Evolutionary conservation across 768 basidiomycete species (phyloP).

Genomic region (Suillus spraguei): DNA sequence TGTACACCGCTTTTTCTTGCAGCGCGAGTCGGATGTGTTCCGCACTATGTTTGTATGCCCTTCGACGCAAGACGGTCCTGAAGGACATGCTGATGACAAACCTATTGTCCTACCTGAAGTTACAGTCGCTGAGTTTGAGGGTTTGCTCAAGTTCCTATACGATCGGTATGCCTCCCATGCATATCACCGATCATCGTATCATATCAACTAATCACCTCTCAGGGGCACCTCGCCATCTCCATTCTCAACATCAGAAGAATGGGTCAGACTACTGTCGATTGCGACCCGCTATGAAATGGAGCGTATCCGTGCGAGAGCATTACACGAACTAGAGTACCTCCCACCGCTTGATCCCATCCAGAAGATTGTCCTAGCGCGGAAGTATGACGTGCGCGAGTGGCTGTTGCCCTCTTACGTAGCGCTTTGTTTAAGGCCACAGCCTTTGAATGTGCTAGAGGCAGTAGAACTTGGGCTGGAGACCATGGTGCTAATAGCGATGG

Average conservation of each 20-base stretch:
- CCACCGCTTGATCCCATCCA: conserved; percentile 34
- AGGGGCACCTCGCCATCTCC: neutral
- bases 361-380: conserved; percentile 40
- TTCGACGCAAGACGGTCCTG: conserved; percentile 23
- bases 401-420: conserved; percentile 39
- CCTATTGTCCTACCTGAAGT: conserved; percentile 38
- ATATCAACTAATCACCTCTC: neutral
- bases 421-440: conserved; percentile 35
- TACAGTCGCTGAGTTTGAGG: conserved; percentile 37
- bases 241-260: conserved; percentile 28
- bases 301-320: conserved; percentile 36
- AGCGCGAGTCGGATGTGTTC: conserved; percentile 41
- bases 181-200: neutral
- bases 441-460: conserved; percentile 37
- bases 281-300: conserved; percentile 42
- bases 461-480: conserved; percentile 36
- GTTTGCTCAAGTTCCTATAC: conserved; percentile 42
- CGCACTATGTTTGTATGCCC: conserved; percentile 39
- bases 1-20: conserved; percentile 43
- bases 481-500: conserved; percentile 26
- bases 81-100: conserved; percentile 35
- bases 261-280: conserved; percentile 44
- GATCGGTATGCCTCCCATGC: conserved; percentile 31
- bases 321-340: conserved; percentile 30
- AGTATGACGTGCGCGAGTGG: conserved; percentile 43